Evolutionary conservation across 2,329 filamentous ascomycete species (phyloP).

Genomic region (Stenocarpella maydis): DNA sequence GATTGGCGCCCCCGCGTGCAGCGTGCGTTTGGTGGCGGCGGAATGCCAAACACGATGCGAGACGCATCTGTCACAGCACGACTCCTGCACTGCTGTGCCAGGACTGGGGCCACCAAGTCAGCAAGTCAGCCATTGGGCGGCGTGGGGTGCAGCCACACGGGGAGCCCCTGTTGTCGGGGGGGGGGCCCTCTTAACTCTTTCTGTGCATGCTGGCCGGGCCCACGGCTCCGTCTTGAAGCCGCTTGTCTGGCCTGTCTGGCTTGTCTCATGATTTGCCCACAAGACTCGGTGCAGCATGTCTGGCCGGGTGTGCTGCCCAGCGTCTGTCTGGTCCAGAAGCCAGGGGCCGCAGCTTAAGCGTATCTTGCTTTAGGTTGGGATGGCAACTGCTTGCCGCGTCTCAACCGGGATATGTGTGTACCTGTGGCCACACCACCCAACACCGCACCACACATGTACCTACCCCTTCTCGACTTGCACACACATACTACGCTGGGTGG

Average conservation of each 20-base stretch:
- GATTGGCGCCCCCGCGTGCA: conserved; percentile 14
- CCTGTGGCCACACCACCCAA: not conserved
- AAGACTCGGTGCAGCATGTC: not conserved
- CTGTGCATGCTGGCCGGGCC: conserved; percentile 3
- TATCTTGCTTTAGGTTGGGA: conserved; percentile 32
- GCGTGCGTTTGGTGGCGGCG: conserved; percentile 37
- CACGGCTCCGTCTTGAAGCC: conserved; percentile 16
- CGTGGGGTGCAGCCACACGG: not conserved
- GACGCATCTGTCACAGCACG: conserved; percentile 57
- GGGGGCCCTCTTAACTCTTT: no score
- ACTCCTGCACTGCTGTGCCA: conserved; percentile 38
- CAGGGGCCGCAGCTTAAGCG: conserved; percentile 16
- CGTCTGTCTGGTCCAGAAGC: not conserved
- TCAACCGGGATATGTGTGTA: not conserved
- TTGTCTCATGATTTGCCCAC: conserved; percentile 28
- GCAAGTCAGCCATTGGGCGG: not conserved
- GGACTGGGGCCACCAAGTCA: conserved; percentile 3
- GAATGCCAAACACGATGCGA: conserved; percentile 56
- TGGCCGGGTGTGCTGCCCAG: no score
- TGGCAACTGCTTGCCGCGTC: conserved; percentile 24
- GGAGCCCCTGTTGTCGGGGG: not conserved
- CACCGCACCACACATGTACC: not conserved
- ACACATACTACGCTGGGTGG: no score
- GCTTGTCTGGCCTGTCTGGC: conserved; percentile 26
- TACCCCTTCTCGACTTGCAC: not conserved